Evolutionary conservation across 2,329 filamentous ascomycete species (phyloP).

Genomic region (Colletotrichum sp.): DNA sequence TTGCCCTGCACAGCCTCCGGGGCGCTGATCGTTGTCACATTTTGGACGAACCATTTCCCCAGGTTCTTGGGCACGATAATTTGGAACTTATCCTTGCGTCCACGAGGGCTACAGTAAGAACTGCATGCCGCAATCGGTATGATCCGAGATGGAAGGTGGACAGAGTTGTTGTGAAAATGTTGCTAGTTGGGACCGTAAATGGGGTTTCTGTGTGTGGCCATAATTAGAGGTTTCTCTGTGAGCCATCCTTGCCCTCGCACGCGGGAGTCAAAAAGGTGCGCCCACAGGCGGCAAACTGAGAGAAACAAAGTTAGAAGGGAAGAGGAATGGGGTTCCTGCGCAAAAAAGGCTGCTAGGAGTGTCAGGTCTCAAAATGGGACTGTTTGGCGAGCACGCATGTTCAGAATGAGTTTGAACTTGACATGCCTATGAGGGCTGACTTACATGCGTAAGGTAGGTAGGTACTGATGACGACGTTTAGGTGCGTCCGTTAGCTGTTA

Average conservation of each 20-base stretch:
- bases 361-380: neutral
- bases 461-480: neutral
- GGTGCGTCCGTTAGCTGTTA: neutral
- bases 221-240: too few species aligned
- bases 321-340: neutral
- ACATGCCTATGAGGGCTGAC: neutral
- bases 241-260: too few species aligned
- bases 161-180: neutral
- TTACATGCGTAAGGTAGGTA: neutral
- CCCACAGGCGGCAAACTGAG: too few species aligned
- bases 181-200: neutral
- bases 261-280: too few species aligned
- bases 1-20: neutral
- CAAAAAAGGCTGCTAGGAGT: neutral
- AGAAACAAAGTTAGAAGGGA: too few species aligned
- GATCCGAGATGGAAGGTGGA: neutral
- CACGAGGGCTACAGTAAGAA: rapidly evolving
- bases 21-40: neutral
- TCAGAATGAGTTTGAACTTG: neutral
- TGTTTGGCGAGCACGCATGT: neutral
- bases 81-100: neutral
- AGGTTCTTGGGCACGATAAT: neutral
- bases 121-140: neutral
- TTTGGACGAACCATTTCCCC: neutral
- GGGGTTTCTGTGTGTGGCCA: too few species aligned